Evolutionary conservation across 345 rosid genomes (phyloP).

Genomic region (Sonneratia alba): DNA sequence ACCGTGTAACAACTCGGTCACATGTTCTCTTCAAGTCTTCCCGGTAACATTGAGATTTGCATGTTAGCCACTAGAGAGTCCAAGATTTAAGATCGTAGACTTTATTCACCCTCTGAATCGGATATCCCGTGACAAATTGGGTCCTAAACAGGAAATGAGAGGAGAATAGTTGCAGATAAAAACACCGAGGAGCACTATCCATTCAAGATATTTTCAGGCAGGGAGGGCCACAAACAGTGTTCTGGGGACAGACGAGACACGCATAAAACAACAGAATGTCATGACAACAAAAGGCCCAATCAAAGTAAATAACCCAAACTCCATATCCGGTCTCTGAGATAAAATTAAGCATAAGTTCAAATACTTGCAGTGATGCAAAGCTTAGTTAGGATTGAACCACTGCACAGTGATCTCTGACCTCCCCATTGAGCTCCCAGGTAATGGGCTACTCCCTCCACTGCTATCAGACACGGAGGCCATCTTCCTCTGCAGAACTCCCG

Average conservation of each 20-base stretch:
- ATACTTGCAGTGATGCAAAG: not conserved
- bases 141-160: not conserved
- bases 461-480: slow-evolving; percentile 52
- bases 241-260: not conserved
- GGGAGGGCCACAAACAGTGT: not conserved
- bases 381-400: slow-evolving; percentile 26
- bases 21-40: not conserved
- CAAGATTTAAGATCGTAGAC: not conserved
- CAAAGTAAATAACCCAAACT: not conserved
- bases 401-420: slow-evolving; percentile 25
- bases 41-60: not conserved
- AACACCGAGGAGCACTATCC: not conserved
- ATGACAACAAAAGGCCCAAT: not conserved
- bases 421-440: slow-evolving; percentile 19
- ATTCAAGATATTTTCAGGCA: slow-evolving; percentile 1
- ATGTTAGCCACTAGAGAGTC: not conserved
- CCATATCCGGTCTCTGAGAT: not conserved
- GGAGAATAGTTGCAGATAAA: not conserved
- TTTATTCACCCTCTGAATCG: no score
- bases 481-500: slow-evolving; percentile 41
- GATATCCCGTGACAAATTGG: no score
- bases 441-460: slow-evolving; percentile 45
- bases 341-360: not conserved
- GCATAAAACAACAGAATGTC: slow-evolving; percentile 1
- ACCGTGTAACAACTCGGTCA: not conserved